These are phyloP conservation scores for Podospora sp. DNA, from an alignment of 495 filamentous ascomycete species.

Conservation along the genomic window DNA sequence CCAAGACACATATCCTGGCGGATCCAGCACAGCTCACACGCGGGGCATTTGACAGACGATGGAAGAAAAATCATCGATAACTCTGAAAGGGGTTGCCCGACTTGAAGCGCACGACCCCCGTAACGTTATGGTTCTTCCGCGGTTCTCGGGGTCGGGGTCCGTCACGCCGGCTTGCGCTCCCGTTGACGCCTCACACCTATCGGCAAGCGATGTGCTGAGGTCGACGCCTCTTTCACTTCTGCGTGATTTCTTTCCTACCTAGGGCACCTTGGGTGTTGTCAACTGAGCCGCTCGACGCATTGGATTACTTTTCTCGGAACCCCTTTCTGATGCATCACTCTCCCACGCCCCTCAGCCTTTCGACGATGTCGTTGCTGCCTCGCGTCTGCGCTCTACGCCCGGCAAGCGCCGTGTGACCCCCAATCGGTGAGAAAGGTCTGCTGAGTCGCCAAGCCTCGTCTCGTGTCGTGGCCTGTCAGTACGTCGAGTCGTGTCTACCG, in stretches of 20 bases:
- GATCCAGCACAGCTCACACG: neutral
- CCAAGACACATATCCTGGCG: neutral
- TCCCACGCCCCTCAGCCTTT: neutral
- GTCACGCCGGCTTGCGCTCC: neutral
- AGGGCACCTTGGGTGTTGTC: too few relatives aligned
- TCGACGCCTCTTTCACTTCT: neutral
- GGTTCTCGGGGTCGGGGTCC: too few relatives aligned
- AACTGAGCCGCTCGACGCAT: too few relatives aligned
- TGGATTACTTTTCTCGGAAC: neutral
- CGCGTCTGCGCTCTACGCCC: neutral
- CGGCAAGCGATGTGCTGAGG: neutral
- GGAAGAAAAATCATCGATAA: neutral
- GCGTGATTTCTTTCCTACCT: neutral
- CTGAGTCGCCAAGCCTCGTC: neutral
- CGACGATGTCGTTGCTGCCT: neutral
- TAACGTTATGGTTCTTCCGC: too few relatives aligned
- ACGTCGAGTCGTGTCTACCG: neutral
- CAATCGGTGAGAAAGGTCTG: neutral
- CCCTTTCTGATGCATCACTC: slow-evolving; percentile 3
- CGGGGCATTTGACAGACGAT: neutral
- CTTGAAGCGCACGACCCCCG: too few relatives aligned
- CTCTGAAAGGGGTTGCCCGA: too few relatives aligned
- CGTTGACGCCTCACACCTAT: neutral
- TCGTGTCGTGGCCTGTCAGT: neutral
- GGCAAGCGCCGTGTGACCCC: neutral